Percentiles rank a stretch among this genome's conserved stretches.
These are phyloP conservation scores for Conticribra guillardii DNA, from an alignment of 108 stramenopile genomes.

Conservation along the genomic window DNA sequence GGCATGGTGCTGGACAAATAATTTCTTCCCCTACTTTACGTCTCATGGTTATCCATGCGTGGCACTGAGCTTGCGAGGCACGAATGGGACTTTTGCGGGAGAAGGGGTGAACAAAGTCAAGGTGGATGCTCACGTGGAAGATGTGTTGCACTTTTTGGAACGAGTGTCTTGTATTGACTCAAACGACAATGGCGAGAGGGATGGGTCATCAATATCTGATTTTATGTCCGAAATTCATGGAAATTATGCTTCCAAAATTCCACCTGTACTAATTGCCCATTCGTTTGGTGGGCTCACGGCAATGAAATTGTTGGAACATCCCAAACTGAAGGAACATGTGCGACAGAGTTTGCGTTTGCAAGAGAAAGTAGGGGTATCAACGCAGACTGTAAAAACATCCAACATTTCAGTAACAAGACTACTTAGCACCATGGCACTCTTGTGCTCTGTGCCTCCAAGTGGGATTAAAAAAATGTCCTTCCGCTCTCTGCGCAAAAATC, in stretches of 20 bases:
- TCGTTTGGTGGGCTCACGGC: conserved; percentile 65
- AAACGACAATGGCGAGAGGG: too few relatives aligned
- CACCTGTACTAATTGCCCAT: conserved; percentile 61
- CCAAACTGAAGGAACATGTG: conserved; percentile 13
- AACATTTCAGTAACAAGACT: too few relatives aligned
- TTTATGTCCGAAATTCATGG: not conserved
- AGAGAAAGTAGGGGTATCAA: too few relatives aligned
- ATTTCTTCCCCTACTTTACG: conserved; percentile 59
- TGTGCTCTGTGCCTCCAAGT: not conserved
- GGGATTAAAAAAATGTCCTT: conserved; percentile 34
- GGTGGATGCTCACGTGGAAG: conserved; percentile 56
- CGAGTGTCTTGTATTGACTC: too few relatives aligned
- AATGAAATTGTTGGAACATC: conserved; percentile 62
- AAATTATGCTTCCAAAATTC: not conserved
- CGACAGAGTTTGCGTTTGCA: too few relatives aligned
- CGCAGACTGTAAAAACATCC: too few relatives aligned
- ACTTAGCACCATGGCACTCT: not conserved
- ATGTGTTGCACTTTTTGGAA: conserved; percentile 51
- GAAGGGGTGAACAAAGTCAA: conserved; percentile 73
- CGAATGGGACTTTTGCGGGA: conserved; percentile 68
- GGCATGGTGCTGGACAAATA: conserved; percentile 75
- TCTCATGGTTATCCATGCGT: conserved; percentile 56
- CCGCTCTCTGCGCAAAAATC: conserved; percentile 56
- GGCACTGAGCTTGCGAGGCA: conserved; percentile 68
- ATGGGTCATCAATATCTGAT: conserved; percentile 4